phyloP scores from a whole-genome alignment of 306 rosid species.

The Cicer chorassanicum region DNA sequence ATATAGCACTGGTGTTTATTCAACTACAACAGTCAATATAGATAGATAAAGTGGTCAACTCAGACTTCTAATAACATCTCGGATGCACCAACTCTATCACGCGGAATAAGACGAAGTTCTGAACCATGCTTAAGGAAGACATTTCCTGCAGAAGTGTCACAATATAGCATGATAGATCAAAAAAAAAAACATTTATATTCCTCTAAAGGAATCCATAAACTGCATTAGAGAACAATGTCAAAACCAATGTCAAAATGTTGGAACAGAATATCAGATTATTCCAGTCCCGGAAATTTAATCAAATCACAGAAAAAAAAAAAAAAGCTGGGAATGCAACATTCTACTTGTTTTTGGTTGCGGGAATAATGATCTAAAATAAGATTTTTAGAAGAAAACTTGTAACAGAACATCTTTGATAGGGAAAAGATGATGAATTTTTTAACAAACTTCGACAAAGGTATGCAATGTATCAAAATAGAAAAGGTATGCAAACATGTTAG shows the following conservation, averaged over 20 bases:
- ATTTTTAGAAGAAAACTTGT: not conserved
- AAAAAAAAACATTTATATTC: not conserved
- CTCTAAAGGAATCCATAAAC: slow-evolving; percentile 6
- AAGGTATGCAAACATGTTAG: not conserved
- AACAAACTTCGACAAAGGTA: slow-evolving; percentile 2
- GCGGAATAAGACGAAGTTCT: slow-evolving; percentile 54
- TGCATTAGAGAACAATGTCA: not conserved
- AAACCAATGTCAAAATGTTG: slow-evolving; percentile 19
- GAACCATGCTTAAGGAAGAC: slow-evolving; percentile 58
- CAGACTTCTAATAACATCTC: slow-evolving; percentile 31
- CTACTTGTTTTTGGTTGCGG: not conserved
- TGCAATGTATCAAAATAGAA: not conserved
- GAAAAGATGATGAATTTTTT: slow-evolving; percentile 13
- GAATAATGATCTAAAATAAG: not conserved
- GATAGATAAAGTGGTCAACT: not conserved
- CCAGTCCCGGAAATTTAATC: not conserved
- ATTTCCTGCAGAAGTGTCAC: slow-evolving; percentile 41
- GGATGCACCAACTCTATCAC: slow-evolving; percentile 52
- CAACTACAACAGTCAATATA: slow-evolving; percentile 13
- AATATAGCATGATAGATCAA: not conserved
- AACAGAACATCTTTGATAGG: not conserved
- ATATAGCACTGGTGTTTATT: not conserved
- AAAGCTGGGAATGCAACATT: not conserved
- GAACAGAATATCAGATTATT: not conserved
- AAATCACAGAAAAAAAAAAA: not conserved